Base-by-base conservation (phyloP, 108 stramenopile genomes). In the Nitzschia sp. region DNA sequence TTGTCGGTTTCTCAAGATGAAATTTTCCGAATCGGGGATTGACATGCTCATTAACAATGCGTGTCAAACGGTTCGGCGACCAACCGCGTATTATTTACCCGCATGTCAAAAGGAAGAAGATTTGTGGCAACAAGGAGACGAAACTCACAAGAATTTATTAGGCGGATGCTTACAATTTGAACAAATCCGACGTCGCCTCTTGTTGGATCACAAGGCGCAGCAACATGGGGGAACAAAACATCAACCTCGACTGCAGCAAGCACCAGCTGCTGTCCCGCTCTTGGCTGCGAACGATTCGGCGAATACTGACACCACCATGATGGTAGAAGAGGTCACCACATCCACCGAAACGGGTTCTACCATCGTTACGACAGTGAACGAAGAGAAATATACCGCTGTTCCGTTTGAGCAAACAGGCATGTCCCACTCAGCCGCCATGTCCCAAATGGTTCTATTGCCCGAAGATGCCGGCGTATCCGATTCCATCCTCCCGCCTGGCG, bases 1-100 rank as follows among this genome's bases (percentile, higher is more conserved):
- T 64, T 82, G 85, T 41, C 72, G 85, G 17, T 92, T 86, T 73
- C 66, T 91, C 25, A 88, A 87, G 36, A 48, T 69, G 15, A 79
- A 65, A 35, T 92, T 75, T 65, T 61, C 77, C n/a, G 58, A 71
- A 1, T 19, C 64, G 29, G 89, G 92, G 11, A 83, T 96, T 46
- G 93, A 96, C 69, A 76, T 94, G 2, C 63, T 96, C 45, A 92
- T 96, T 50, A 94, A 95, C 69, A 96, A 96, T 76, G 96, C 96
- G 0, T 96, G 96, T 78, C 96, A 96, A 77, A 96, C 96, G 0
- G 80, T 96, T 1, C 85, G 96, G 41, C 80, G 96, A 32, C 93
- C 93, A 25, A 77, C 80, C 13, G 85, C 71, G 22, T 96, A 92
- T 70, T 96, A 96, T 63, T n/a, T 74, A 34, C 89, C 90, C 11